Conservation (phyloP, 2,329 filamentous ascomycete genomes). For the Fusarium phyllophilum region DNA sequence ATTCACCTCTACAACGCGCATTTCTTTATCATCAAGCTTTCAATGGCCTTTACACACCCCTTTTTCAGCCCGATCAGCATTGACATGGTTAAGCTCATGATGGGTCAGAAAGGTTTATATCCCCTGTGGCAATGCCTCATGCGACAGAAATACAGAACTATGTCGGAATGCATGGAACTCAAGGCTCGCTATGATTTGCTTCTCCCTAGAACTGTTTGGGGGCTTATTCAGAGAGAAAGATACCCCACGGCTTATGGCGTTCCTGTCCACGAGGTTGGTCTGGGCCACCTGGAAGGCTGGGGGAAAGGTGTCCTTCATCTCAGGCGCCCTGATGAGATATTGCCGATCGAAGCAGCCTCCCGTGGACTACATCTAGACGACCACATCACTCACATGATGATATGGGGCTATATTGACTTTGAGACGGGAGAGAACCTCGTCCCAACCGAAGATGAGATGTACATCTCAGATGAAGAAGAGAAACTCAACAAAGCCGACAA, state of each 20-base stretch:
- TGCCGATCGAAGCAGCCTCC: conserved; percentile 65
- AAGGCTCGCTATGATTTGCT: conserved; percentile 67
- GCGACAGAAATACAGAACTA: conserved; percentile 60
- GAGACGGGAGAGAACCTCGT: conserved; percentile 61
- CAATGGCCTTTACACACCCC: conserved; percentile 75
- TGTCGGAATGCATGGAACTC: conserved; percentile 64
- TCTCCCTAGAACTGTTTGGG: conserved; percentile 49
- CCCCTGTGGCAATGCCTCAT: conserved; percentile 70
- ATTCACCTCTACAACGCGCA: conserved; percentile 69
- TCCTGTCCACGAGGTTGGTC: conserved; percentile 62
- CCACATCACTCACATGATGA: conserved; percentile 65
- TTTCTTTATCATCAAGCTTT: conserved; percentile 76
- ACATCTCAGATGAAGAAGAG: conserved; percentile 60
- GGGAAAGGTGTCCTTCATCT: conserved; percentile 59
- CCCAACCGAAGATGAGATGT: conserved; percentile 61
- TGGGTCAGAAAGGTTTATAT: conserved; percentile 67
- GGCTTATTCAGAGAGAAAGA: conserved; percentile 30
- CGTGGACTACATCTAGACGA: conserved; percentile 64
- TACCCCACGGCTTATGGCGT: conserved; percentile 60
- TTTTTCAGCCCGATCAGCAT: conserved; percentile 61
- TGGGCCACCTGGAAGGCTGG: conserved; percentile 66
- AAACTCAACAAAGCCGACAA: conserved; percentile 48
- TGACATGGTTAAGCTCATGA: conserved; percentile 64
- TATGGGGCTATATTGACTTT: conserved; percentile 71
- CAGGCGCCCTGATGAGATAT: conserved; percentile 65